phyloP scores from a whole-genome alignment of 441 rosid genomes.

The Erodium texanum region DNA sequence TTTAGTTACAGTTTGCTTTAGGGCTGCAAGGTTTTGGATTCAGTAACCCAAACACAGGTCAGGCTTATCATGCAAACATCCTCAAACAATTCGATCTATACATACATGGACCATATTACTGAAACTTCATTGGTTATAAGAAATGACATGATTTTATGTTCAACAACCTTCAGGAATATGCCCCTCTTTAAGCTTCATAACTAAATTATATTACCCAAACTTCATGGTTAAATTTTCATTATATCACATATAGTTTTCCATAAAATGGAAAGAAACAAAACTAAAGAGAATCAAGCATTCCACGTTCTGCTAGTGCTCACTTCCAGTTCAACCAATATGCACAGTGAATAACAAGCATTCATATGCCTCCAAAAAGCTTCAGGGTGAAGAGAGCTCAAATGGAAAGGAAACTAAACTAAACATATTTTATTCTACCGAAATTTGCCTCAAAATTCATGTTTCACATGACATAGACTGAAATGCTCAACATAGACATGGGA shows the following conservation, averaged over 20 bases:
- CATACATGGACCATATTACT: background rate
- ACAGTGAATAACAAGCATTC: too few relatives aligned
- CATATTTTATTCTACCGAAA: too few relatives aligned
- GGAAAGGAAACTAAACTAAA: background rate
- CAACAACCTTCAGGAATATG: background rate
- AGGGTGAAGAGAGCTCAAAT: background rate
- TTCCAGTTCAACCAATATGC: background rate
- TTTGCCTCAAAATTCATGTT: too few relatives aligned
- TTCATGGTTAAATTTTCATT: background rate
- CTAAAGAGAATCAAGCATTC: background rate
- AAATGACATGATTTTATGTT: background rate
- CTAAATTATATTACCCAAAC: background rate
- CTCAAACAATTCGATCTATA: too few relatives aligned
- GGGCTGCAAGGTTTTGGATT: too few relatives aligned
- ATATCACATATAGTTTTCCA: background rate
- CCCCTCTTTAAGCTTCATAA: background rate
- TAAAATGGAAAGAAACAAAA: background rate
- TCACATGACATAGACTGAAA: background rate
- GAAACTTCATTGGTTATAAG: too few relatives aligned
- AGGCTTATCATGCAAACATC: too few relatives aligned
- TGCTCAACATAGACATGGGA: background rate
- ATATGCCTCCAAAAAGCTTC: background rate
- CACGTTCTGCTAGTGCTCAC: background rate
- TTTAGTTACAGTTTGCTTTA: background rate
- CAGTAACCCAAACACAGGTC: too few relatives aligned